phyloP scores from a whole-genome alignment of 2,329 filamentous ascomycete species.

The Penicillium sp. region DNA sequence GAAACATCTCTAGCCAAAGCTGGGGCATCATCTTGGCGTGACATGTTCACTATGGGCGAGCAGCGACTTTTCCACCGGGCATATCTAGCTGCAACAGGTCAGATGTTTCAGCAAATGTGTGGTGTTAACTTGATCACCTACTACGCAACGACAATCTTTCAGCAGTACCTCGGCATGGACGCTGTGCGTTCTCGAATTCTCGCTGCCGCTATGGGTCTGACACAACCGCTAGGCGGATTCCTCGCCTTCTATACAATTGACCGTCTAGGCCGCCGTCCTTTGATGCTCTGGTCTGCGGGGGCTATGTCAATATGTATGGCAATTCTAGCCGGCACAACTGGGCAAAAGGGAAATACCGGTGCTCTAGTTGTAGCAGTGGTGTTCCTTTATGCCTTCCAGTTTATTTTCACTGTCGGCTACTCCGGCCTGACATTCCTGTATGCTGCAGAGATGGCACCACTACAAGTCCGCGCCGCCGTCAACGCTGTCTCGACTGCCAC shows the following conservation, averaged over 20 bases:
- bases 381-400: conserved; percentile 62
- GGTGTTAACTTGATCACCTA: conserved; percentile 40
- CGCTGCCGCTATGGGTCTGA: conserved; percentile 31
- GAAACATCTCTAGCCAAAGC: conserved; percentile 20
- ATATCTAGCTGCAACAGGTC: conserved; percentile 32
- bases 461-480: conserved; percentile 44
- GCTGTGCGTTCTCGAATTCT: conserved; percentile 27
- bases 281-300: conserved; percentile 36
- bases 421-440: conserved; percentile 62
- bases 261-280: conserved; percentile 37
- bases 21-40: conserved; percentile 26
- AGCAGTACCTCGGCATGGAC: conserved; percentile 31
- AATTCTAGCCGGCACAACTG: conserved; percentile 51
- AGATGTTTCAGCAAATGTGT: conserved; percentile 41
- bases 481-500: conserved; percentile 50
- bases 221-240: conserved; percentile 40
- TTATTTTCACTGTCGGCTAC: conserved; percentile 61
- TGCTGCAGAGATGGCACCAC: conserved; percentile 57
- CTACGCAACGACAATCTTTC: conserved; percentile 39
- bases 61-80: conserved; percentile 37
- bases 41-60: conserved; percentile 41
- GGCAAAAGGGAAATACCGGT: conserved; percentile 44
- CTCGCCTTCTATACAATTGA: conserved; percentile 51
- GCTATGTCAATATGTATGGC: conserved; percentile 33
- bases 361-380: conserved; percentile 55